Percentiles rank a stretch among this genome's conserved stretches.
Evolutionary conservation across 768 basidiomycete genomes (phyloP).

Genomic region (Porphyrellus cyaneotinctus): DNA sequence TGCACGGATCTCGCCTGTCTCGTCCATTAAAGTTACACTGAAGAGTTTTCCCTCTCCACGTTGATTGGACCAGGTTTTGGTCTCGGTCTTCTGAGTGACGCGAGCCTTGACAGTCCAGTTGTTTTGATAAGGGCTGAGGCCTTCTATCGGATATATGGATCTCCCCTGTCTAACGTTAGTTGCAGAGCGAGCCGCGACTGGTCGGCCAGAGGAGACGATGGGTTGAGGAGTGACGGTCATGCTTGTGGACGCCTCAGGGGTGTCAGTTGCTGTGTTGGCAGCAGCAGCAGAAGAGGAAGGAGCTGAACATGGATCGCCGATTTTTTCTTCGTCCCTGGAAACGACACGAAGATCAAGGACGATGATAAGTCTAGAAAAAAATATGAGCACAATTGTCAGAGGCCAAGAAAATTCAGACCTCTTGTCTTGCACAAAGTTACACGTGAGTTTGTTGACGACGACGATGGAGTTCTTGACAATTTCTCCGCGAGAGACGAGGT

Average conservation of each 20-base stretch:
- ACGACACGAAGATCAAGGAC: constrained; percentile 64
- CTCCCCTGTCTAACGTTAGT: constrained; percentile 21
- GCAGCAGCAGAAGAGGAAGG: constrained; percentile 33
- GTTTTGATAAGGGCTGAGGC: constrained; percentile 94
- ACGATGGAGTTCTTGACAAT: constrained; percentile 68
- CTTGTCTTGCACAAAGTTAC: constrained; percentile 80
- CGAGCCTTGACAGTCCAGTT: constrained; percentile 98
- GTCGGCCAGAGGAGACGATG: constrained; percentile 19
- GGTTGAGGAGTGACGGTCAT: constrained; percentile 23
- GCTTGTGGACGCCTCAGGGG: constrained; percentile 28
- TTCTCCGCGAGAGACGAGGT: constrained; percentile 57
- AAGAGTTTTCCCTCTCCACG: constrained; percentile 95
- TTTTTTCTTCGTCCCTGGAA: constrained; percentile 56
- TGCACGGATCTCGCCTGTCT: constrained; percentile 85
- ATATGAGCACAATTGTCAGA: constrained; percentile 2
- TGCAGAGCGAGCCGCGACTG: constrained; percentile 6
- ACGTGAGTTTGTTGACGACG: constrained; percentile 69
- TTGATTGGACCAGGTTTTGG: constrained; percentile 84
- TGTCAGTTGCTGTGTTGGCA: constrained; percentile 19
- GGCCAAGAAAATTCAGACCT: constrained; percentile 40
- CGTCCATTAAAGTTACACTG: constrained; percentile 90
- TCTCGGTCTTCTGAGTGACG: constrained; percentile 84
- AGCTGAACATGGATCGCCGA: constrained; percentile 56
- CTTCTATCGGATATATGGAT: constrained; percentile 80
- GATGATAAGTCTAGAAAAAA: constrained; percentile 65